Conservation (phyloP, 306 rosid genomes). For the Casuarina cunninghamiana region DNA sequence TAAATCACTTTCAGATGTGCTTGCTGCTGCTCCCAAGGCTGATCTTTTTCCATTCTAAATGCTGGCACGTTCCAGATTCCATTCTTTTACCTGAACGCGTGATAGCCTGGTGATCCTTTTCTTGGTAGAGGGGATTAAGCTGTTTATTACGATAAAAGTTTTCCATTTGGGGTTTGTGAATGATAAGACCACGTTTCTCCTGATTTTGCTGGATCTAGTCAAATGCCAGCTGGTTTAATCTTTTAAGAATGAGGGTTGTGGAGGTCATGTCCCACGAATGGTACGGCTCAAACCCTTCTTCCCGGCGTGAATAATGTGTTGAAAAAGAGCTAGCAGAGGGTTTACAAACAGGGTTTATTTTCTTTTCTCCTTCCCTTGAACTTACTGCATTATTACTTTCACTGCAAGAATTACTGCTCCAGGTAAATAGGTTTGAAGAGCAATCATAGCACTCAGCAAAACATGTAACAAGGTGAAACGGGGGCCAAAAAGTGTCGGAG, state of each 20-base stretch:
- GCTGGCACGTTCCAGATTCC: not conserved
- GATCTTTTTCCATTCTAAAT: not conserved
- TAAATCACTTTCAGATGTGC: not conserved
- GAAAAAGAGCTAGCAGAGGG: not conserved
- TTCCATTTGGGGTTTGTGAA: not conserved
- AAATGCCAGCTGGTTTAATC: conserved; percentile 1
- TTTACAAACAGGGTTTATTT: no score
- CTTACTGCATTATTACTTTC: no score
- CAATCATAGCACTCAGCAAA: no score
- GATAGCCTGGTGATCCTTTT: not conserved
- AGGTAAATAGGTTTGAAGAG: no score
- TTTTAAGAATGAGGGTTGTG: not conserved
- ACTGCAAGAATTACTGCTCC: no score
- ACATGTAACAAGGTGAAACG: no score
- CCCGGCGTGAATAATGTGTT: not conserved
- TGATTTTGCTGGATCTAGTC: not conserved
- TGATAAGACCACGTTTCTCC: not conserved
- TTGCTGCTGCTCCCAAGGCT: conserved; percentile 6
- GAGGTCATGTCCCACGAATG: not conserved
- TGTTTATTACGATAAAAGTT: no score
- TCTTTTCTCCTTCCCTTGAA: no score
- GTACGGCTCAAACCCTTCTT: not conserved
- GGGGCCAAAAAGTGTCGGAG: no score
- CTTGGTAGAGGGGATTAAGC: not conserved
- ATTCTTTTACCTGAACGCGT: conserved; percentile 3